Evolutionary conservation across 1,284 basidiomycete species (phyloP).

Genomic region (Athelia sp.): DNA sequence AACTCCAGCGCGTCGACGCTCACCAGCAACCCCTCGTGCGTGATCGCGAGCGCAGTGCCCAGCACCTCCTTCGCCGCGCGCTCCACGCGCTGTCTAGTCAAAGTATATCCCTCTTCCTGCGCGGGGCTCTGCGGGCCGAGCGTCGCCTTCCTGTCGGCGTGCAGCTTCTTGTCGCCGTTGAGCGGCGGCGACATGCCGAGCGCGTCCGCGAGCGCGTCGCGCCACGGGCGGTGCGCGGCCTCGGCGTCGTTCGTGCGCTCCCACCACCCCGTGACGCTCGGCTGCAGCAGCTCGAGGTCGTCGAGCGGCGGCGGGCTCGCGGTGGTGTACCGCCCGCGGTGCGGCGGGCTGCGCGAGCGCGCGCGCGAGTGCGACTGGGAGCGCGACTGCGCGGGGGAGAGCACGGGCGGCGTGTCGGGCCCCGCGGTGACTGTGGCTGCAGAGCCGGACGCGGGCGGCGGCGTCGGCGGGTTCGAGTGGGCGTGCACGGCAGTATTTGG

Average conservation of each 20-base stretch:
- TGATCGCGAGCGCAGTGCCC: constrained; percentile 34
- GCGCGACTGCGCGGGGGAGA: too few relatives aligned
- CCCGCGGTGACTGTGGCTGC: too few relatives aligned
- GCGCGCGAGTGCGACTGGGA: too few relatives aligned
- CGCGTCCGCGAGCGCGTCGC: constrained; percentile 12
- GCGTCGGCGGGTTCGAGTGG: too few relatives aligned
- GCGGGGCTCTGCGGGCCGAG: constrained; percentile 5
- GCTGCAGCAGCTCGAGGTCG: too few relatives aligned
- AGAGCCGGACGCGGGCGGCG: too few relatives aligned
- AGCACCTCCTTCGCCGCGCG: constrained; percentile 40
- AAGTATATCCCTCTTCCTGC: constrained; percentile 43
- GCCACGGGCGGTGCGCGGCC: constrained; percentile 23
- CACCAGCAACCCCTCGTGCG: constrained; percentile 42
- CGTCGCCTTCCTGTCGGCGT: background rate
- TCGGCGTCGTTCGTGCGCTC: constrained; percentile 8
- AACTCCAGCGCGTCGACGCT: constrained; percentile 46
- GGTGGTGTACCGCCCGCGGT: too few relatives aligned
- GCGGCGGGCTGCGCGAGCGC: too few relatives aligned
- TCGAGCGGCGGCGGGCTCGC: too few relatives aligned
- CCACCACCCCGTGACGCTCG: constrained; percentile 16
- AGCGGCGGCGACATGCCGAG: background rate
- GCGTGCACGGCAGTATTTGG: background rate
- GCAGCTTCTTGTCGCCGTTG: background rate
- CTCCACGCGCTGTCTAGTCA: constrained; percentile 43
- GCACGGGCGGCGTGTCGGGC: too few relatives aligned